These are phyloP conservation scores for Lithospermum erythrorhizon DNA, from an alignment of 257 asterid genomes.

Conservation along the genomic window DNA sequence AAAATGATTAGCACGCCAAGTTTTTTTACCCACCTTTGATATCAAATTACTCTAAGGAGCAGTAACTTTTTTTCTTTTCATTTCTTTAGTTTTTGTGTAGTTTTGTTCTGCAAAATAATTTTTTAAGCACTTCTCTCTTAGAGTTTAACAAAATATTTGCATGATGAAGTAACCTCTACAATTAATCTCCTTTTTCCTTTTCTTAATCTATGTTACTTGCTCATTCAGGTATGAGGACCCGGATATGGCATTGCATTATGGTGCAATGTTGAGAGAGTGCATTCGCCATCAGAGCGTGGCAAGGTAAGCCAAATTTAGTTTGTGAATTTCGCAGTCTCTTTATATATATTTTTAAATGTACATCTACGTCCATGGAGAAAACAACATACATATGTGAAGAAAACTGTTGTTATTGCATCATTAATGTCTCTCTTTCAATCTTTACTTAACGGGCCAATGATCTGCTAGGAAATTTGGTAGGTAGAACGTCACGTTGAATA, in stretches of 20 bases:
- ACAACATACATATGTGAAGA: background rate
- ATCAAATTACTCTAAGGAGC: too few relatives aligned
- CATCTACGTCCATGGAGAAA: background rate
- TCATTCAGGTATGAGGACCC: constrained; percentile 42
- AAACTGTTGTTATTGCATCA: background rate
- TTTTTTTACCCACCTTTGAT: too few relatives aligned
- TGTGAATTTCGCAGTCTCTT: background rate
- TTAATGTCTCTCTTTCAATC: background rate
- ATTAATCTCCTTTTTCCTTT: background rate
- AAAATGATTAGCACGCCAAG: too few relatives aligned
- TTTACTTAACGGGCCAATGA: background rate
- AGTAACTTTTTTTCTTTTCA: too few relatives aligned
- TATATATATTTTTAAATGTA: background rate
- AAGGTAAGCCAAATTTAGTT: constrained; percentile 27
- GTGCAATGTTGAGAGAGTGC: constrained; percentile 80
- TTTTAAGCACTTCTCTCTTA: too few relatives aligned
- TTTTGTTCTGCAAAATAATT: too few relatives aligned
- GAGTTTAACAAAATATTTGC: background rate
- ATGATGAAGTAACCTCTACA: background rate
- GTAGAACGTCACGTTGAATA: too few relatives aligned
- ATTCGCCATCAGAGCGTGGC: constrained; percentile 81
- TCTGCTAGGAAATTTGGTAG: background rate
- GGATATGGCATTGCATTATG: constrained; percentile 67
- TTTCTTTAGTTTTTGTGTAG: too few relatives aligned
- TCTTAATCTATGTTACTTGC: constrained; percentile 3